Base-by-base conservation (phyloP, 441 rosid species). In the Breynia disticha region DNA sequence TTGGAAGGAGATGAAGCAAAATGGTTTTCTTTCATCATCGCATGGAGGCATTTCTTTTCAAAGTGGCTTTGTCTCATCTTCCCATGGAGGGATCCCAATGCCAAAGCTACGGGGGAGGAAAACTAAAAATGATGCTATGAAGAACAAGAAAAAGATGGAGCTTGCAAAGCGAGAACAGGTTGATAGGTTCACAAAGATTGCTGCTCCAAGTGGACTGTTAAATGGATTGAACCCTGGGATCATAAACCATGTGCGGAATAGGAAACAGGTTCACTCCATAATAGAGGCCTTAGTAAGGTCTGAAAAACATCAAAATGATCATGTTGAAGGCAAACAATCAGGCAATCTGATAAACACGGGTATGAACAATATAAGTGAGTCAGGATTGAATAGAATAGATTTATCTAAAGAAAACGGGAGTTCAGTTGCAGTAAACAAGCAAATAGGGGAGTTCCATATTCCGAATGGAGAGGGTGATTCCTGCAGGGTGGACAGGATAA, bases 1-100 rank as follows among this genome's bases (percentile, higher is more conserved):
- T 48, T 88, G 98, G 98, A 83, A 72, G 74, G 95, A 86, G 73
- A 86, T 91, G 98, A 91, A 88, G 72, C 75, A 72, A 62, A 91
- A 86, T 5, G 96, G 97, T 51, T 91, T 85, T 55, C 76, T 87
- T 13, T 58, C 83, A 16, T 72, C 69, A 51, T 69, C 95, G 56
- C 79, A 78, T 61, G 83, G 85, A 21, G 94, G 85, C 41, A 62
- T 78, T 56, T 67, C 79, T 2, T 63, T 68, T 51, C 84, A 82
- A 39, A 83, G 62, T 45, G 44, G 77, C 53, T 20, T 68, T 44
- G 49, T 71, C 50, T 51, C 80, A 15, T 71, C 72, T 61, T 65
- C 90, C 55, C 85, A 78, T 66, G 87, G 89, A 48, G 96, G 87
- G 41, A 67, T 79, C 55, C 87, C 90, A 0, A 66, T 73, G 24